Percentiles rank a stretch among this genome's conserved stretches.
phyloP scores from a whole-genome alignment of 805 yeast genomes.

The Schizosaccharomyces japonicus region DNA sequence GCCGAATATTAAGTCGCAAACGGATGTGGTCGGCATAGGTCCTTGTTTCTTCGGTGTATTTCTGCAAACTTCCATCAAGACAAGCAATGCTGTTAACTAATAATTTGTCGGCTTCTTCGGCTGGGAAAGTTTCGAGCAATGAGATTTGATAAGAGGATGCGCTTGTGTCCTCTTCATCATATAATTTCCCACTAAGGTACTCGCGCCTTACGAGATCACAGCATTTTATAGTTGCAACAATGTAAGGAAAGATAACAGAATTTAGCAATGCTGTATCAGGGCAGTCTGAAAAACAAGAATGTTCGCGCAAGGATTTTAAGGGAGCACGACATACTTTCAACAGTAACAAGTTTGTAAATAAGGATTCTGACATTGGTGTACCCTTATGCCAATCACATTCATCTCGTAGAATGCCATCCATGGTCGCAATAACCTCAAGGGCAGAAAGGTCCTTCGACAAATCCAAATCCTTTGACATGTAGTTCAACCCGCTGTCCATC shows the following conservation, averaged over 20 bases:
- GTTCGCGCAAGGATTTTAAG: background rate
- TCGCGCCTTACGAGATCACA: background rate
- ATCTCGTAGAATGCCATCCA: background rate
- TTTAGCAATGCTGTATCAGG: background rate
- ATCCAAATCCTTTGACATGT: background rate
- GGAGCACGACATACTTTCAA: background rate
- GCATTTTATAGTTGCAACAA: background rate
- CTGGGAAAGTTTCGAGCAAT: background rate
- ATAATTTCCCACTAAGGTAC: background rate
- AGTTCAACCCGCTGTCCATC: slow-evolving; percentile 2
- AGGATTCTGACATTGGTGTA: background rate
- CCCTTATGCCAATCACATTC: slow-evolving; percentile 4
- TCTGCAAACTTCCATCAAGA: background rate
- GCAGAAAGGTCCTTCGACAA: background rate
- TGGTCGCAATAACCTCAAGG: background rate
- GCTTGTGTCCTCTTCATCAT: slow-evolving; percentile 3
- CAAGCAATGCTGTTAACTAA: background rate
- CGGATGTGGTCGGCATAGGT: background rate
- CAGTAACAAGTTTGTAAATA: background rate
- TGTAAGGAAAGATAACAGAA: background rate
- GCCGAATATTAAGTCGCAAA: background rate
- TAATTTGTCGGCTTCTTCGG: background rate
- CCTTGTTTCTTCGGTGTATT: background rate
- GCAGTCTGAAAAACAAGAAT: background rate
- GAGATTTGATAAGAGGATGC: background rate